A percentile compares a stretch with the other conserved stretches of the same genome.
phyloP scores from a whole-genome alignment of 495 filamentous ascomycete genomes.

The Letharia columbiana region DNA sequence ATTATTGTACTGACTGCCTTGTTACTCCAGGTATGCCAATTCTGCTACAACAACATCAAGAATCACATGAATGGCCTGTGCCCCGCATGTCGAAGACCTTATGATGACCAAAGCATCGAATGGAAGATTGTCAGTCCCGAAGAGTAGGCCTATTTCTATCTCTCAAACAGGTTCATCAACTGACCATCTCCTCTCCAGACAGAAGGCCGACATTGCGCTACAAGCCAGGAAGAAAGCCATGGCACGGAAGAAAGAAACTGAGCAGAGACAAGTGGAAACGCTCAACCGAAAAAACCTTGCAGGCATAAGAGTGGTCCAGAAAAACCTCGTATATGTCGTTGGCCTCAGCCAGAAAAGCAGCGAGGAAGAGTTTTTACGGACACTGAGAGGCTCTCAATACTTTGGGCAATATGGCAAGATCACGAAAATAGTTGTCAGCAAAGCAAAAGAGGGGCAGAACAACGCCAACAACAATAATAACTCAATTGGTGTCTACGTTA shows the following conservation, averaged over 20 bases:
- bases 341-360: slow-evolving; percentile 83
- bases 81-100: slow-evolving; percentile 88
- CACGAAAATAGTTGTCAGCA: slow-evolving; percentile 97
- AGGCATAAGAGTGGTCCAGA: slow-evolving; percentile 90
- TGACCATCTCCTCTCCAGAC: slow-evolving; percentile 33
- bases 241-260: slow-evolving; percentile 84
- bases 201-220: slow-evolving; percentile 79
- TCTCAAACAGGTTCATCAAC: neutral
- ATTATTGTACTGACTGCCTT: slow-evolving; percentile 4
- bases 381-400: slow-evolving; percentile 77
- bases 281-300: slow-evolving; percentile 90
- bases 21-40: slow-evolving; percentile 78
- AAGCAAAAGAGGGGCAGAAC: slow-evolving; percentile 67
- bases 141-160: slow-evolving; percentile 53
- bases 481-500: slow-evolving; percentile 94
- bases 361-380: slow-evolving; percentile 83
- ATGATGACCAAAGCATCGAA: slow-evolving; percentile 93
- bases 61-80: slow-evolving; percentile 91
- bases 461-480: slow-evolving; percentile 63
- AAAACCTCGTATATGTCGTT: slow-evolving; percentile 97
- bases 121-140: slow-evolving; percentile 89
- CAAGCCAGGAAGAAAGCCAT: slow-evolving; percentile 88
- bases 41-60: slow-evolving; percentile 98
- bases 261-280: slow-evolving; percentile 91
- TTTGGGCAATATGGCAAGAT: slow-evolving; percentile 99